These are phyloP conservation scores for Morella rubra DNA, from an alignment of 306 rosid genomes.

Conservation along the genomic window DNA sequence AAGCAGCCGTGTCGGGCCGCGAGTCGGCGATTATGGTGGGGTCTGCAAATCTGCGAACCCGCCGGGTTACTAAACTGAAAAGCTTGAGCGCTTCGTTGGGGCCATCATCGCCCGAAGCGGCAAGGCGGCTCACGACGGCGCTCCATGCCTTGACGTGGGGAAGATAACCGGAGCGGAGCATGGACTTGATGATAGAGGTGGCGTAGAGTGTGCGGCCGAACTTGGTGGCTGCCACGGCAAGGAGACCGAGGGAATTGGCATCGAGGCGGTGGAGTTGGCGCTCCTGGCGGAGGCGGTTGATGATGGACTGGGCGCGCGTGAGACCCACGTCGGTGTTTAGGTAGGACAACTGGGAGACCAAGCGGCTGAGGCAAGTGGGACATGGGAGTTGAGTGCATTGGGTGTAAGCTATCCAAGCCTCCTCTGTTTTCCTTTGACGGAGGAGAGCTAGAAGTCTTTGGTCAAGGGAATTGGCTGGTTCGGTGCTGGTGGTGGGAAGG, in stretches of 20 bases:
- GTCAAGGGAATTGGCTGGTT: too few species aligned
- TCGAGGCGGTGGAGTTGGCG: slow-evolving; percentile 91
- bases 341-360: slow-evolving; percentile 70
- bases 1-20: slow-evolving; percentile 80
- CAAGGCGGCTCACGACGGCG: slow-evolving; percentile 79
- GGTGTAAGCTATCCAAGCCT: slow-evolving; percentile 74
- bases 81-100: slow-evolving; percentile 63
- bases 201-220: slow-evolving; percentile 79
- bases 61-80: slow-evolving; percentile 55
- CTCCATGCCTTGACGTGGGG: slow-evolving; percentile 98
- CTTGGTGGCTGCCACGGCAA: slow-evolving; percentile 74
- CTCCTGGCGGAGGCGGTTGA: slow-evolving; percentile 92
- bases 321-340: slow-evolving; percentile 52
- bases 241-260: slow-evolving; percentile 84
- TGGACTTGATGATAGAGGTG: slow-evolving; percentile 77
- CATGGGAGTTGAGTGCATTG: slow-evolving; percentile 56
- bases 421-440: slow-evolving; percentile 79
- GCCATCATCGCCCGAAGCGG: slow-evolving; percentile 56
- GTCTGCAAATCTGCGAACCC: slow-evolving; percentile 48
- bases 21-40: slow-evolving; percentile 51
- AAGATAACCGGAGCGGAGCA: slow-evolving; percentile 96
- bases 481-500: too few species aligned
- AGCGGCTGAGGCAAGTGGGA: slow-evolving; percentile 82
- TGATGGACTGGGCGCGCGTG: slow-evolving; percentile 84
- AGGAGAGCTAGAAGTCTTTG: slow-evolving; percentile 60